Evolutionary conservation across 345 rosid species (phyloP), one percentile per base, ranked within the genome.

Genomic region (Microthlaspi erraticum): DNA sequence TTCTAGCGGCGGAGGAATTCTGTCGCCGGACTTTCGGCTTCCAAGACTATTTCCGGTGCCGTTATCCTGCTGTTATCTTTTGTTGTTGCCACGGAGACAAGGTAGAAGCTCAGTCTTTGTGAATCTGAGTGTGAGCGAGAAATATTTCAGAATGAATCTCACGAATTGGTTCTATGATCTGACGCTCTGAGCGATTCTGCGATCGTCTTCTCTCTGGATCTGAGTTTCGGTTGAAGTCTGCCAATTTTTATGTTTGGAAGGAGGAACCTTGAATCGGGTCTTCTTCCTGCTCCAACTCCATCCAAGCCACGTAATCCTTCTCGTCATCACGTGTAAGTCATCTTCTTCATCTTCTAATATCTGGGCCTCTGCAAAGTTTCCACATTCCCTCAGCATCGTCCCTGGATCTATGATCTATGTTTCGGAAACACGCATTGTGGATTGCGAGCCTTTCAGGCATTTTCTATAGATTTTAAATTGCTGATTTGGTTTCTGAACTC

Each of bases 151-250:
- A 49, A 37, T 29, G 60, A 29, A 50, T 52, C 52, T 68, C 51
- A 53, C 74, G 5, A 41, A 39, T 54, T 61, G 9, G 59, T 53
- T 45, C 17, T 52, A 11, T 68, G 73, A 74, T 74, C 73, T 60
- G 33, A 11, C 60, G 73, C 67, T 74, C 73, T 60, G 33, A 8
- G 9, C 44, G 74, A 68, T 68, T 18, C 7, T n/a, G 19, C 64
- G 37, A n/a, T 61, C 65, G 20, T 68, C 57, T 75, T 26, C 70
- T 68, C 52, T 18, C 44, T 38, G 31, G 79, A 68, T 75, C 74
- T 75, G 74, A 52, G 63, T 59, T 66, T 55, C 36, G 8, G 5
- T 63, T 6, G 8, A 72, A 64, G 49, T 54, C 56, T 34, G 5
- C 53, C 64, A 12, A 33, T 42, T 68, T 68, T 20, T 7, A 14